Conservation (phyloP, 192 early-diverging fungal species). For the Paraglomus occultum region DNA sequence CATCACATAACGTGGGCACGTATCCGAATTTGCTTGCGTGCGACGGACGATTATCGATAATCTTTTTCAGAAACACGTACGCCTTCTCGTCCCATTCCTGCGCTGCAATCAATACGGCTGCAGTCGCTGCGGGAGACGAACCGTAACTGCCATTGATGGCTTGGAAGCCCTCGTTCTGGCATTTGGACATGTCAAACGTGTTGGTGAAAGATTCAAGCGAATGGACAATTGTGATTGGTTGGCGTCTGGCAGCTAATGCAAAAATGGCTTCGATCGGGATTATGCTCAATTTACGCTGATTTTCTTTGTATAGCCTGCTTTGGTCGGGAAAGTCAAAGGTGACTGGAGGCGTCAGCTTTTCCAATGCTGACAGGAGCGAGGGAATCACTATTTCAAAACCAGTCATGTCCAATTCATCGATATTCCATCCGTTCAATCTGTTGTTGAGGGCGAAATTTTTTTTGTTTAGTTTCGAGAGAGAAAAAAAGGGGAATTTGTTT, state of each 20-base stretch:
- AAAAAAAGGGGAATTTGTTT: too few species aligned
- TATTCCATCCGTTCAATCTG: conserved; percentile 24
- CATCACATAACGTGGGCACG: conserved; percentile 5
- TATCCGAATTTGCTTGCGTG: not conserved
- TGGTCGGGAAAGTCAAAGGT: conserved; percentile 19
- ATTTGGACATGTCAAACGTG: not conserved
- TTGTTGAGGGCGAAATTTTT: not conserved
- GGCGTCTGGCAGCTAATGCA: not conserved
- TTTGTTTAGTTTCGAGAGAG: too few species aligned
- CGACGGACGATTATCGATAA: not conserved
- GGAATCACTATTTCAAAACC: conserved; percentile 21
- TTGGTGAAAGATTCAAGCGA: conserved; percentile 12
- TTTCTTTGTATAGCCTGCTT: not conserved
- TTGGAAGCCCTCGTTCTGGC: conserved; percentile 23
- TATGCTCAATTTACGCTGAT: conserved; percentile 4
- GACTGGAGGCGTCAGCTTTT: not conserved
- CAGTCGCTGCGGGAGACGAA: conserved; percentile 13
- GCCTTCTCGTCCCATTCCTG: conserved; percentile 14
- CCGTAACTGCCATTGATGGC: conserved; percentile 28
- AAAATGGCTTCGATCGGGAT: conserved; percentile 14
- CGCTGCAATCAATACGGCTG: not conserved
- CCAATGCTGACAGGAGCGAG: not conserved
- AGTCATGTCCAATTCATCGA: not conserved
- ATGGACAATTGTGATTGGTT: conserved; percentile 12
- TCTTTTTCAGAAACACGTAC: conserved; percentile 10